Evolutionary conservation across 2,329 filamentous ascomycete species (phyloP).

Genomic region (Colletotrichum sansevieriae): DNA sequence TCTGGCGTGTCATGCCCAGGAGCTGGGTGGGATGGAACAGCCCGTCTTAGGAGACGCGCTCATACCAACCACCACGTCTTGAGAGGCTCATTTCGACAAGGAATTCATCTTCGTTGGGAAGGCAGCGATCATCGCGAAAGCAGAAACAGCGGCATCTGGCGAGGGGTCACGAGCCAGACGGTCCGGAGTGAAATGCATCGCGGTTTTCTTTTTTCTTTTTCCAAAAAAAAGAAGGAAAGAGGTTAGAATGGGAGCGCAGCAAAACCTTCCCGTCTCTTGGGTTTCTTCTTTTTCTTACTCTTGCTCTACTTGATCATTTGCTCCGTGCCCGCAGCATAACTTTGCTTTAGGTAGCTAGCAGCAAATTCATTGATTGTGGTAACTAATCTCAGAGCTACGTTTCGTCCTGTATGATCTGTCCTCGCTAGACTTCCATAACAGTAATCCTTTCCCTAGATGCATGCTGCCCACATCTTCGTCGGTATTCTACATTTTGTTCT

Average conservation of each 20-base stretch:
- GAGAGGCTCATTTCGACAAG: constrained; percentile 21
- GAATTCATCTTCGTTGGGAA: constrained; percentile 25
- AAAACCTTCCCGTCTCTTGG: constrained; percentile 19
- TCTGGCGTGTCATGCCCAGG: constrained; percentile 95
- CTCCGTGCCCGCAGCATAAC: constrained; percentile 33
- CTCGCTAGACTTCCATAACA: not conserved
- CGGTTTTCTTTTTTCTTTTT: not conserved
- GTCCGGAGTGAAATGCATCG: constrained; percentile 34
- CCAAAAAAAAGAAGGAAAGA: constrained; percentile 15
- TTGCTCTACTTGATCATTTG: constrained; percentile 28
- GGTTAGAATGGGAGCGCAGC: constrained; percentile 12
- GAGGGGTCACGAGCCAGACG: constrained; percentile 15
- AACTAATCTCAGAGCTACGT: not conserved
- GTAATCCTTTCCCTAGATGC: too few species aligned
- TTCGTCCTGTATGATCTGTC: not conserved
- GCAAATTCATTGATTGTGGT: constrained; percentile 37
- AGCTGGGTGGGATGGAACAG: constrained; percentile 92
- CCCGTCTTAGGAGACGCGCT: constrained; percentile 62
- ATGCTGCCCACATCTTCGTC: not conserved
- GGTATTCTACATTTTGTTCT: too few species aligned
- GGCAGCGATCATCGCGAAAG: constrained; percentile 1
- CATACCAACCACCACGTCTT: constrained; percentile 10
- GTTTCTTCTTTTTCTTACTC: constrained; percentile 24
- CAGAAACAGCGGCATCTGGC: not conserved
- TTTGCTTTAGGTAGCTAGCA: constrained; percentile 39